Conservation (phyloP, 2,329 filamentous ascomycete genomes). For the Fusarium illudens region DNA sequence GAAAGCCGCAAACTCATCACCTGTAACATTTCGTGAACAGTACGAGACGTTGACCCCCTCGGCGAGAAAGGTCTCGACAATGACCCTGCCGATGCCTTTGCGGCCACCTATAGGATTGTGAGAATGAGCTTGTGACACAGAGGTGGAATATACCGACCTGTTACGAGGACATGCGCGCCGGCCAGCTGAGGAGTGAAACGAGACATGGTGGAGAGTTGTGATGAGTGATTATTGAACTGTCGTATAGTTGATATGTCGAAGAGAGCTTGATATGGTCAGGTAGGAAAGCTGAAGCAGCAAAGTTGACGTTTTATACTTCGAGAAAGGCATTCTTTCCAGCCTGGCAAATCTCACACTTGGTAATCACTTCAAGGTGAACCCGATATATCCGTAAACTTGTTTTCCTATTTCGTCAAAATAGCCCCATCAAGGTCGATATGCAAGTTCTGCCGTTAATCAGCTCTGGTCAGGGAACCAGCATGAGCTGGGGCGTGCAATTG, state of each 20-base stretch:
- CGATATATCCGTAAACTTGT: slow-evolving; percentile 6
- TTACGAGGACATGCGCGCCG: slow-evolving; percentile 18
- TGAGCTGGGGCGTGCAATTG: background rate
- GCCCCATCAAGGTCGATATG: background rate
- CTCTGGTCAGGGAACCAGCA: background rate
- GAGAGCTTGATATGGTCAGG: background rate
- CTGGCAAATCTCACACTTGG: background rate
- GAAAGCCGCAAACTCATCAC: slow-evolving; percentile 35
- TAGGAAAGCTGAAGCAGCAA: background rate
- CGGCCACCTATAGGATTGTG: slow-evolving; percentile 24
- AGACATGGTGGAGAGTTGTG: background rate
- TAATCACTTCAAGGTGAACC: background rate
- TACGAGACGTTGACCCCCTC: slow-evolving; percentile 43
- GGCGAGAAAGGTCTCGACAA: slow-evolving; percentile 32
- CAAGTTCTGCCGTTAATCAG: background rate
- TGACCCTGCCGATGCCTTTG: slow-evolving; percentile 40
- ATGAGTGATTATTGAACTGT: background rate
- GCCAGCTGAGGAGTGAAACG: slow-evolving; percentile 23
- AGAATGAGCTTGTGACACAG: background rate
- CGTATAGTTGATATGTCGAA: too few relatives aligned
- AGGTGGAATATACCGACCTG: background rate
- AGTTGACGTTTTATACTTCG: background rate
- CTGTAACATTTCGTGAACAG: slow-evolving; percentile 29
- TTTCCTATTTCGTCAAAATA: slow-evolving; percentile 7
- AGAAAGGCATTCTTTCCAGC: background rate